Evolutionary conservation across 2,329 filamentous ascomycete species (phyloP), one percentile per base, ranked within the genome.

Genomic region (Phoma sp.): DNA sequence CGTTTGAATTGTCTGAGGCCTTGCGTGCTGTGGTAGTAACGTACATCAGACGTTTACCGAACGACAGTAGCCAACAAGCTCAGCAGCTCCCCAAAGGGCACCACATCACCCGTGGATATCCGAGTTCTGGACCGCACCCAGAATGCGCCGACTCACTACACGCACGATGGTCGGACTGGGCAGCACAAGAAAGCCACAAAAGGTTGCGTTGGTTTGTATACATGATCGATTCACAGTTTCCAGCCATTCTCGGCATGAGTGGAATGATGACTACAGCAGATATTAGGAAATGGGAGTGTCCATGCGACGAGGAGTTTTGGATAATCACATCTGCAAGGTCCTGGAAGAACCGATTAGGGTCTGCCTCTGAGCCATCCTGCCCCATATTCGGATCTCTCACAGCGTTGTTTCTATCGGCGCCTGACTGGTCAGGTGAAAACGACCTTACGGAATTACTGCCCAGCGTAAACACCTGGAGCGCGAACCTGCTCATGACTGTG

Each of bases 261-360:
- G 36, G 45, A 9, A 46, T 51, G 52, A 31, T 55, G 46, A 51
- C 46, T 10, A 17, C 27, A 4, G 52, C 52, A 17, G 52, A 55
- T 6, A 25, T 55, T 2, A 36, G 46, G 15, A 45, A 44, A 10
- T 55, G 52, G 46, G 46, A 55, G 17, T 51, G 46, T 31, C 52
- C 52, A 2, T 55, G 52, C 22, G 52, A 55, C 19, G 46, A 55
- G 21, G 41, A 38, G 3, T 55, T 46, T 17, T 55, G 52, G 52
- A 25, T 7, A 6, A 13, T 43, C 13, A 6, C 52, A 13, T 43
- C 40, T n/a, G 40, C 52, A 6, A 41, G 22, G n/a, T 31, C 52
- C 29, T 55, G 52, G 52, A 55, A 38, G 19, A 51, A 43, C 15
- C 36, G 32, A 10, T 27, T 55, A 6, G 52, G 52, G 15, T 55